Conservation (phyloP, 208 protist genomes). For the Angomonas ambiguus region DNA sequence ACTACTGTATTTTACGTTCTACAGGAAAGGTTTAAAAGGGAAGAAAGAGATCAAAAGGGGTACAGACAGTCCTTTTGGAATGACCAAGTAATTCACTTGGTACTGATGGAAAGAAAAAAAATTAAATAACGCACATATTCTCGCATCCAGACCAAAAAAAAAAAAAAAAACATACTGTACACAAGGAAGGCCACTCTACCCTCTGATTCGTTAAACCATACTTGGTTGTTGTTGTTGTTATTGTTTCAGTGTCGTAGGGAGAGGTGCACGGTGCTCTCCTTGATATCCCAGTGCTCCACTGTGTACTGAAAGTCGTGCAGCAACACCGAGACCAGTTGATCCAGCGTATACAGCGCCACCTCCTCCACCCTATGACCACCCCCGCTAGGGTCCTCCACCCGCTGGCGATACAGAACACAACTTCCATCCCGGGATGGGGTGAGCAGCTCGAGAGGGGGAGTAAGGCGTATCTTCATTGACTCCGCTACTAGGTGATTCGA, state of each 20-base stretch:
- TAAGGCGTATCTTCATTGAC: neutral
- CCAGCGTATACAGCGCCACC: slow-evolving; percentile 37
- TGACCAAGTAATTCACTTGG: too few relatives aligned
- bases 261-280: slow-evolving; percentile 47
- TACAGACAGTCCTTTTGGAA: too few relatives aligned
- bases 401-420: neutral
- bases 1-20: too few relatives aligned
- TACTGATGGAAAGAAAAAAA: too few relatives aligned
- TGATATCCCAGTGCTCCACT: slow-evolving; percentile 62
- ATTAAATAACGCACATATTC: too few relatives aligned
- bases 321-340: slow-evolving; percentile 54
- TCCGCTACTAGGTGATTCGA: too few relatives aligned
- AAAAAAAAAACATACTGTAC: neutral
- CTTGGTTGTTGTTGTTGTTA: neutral
- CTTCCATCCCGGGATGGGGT: neutral
- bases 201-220: neutral
- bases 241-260: slow-evolving; percentile 19
- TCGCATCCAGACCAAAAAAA: neutral
- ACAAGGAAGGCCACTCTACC: neutral
- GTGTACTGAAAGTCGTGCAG: slow-evolving; percentile 57
- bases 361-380: slow-evolving; percentile 25
- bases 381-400: too few relatives aligned
- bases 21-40: neutral
- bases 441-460: neutral
- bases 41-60: too few relatives aligned